These are phyloP conservation scores for Mikania micrantha DNA, from an alignment of 129 eudicot genomes.

Conservation along the genomic window DNA sequence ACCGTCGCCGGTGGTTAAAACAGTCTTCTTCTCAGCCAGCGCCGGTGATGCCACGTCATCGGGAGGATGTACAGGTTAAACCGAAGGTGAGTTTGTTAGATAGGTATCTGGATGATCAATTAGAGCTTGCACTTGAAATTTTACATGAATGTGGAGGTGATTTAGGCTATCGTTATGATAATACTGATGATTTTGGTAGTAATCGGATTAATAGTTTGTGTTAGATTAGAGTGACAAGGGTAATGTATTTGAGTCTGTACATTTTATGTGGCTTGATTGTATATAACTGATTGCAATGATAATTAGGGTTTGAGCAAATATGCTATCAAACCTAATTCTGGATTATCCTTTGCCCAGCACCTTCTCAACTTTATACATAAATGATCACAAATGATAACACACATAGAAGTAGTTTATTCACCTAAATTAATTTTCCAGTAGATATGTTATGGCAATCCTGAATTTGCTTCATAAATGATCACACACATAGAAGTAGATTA, in stretches of 20 bases:
- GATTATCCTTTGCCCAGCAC: too few relatives aligned
- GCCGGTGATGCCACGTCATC: constrained; percentile 6
- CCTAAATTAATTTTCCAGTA: too few relatives aligned
- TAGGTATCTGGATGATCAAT: constrained; percentile 60
- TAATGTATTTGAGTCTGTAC: neutral
- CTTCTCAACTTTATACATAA: too few relatives aligned
- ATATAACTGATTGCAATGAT: constrained; percentile 1
- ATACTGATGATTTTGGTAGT: constrained; percentile 18
- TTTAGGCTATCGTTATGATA: constrained; percentile 26
- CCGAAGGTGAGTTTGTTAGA: constrained; percentile 33
- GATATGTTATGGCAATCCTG: too few relatives aligned
- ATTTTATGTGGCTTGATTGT: constrained; percentile 14
- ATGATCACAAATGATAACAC: too few relatives aligned
- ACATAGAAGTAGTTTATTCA: too few relatives aligned
- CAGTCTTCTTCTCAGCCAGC: constrained; percentile 6
- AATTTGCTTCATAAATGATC: too few relatives aligned
- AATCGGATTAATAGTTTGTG: constrained; percentile 20
- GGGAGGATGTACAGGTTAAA: constrained; percentile 11
- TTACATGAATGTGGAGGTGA: constrained; percentile 38
- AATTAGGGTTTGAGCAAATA: neutral
- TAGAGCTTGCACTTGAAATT: constrained; percentile 39
- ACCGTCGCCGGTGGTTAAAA: constrained; percentile 7
- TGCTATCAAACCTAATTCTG: neutral
- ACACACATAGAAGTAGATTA: too few relatives aligned
- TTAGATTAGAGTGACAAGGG: neutral